Evolutionary conservation across 495 filamentous ascomycete genomes (phyloP).

Genomic region (Annulohypoxylon maeteangense): DNA sequence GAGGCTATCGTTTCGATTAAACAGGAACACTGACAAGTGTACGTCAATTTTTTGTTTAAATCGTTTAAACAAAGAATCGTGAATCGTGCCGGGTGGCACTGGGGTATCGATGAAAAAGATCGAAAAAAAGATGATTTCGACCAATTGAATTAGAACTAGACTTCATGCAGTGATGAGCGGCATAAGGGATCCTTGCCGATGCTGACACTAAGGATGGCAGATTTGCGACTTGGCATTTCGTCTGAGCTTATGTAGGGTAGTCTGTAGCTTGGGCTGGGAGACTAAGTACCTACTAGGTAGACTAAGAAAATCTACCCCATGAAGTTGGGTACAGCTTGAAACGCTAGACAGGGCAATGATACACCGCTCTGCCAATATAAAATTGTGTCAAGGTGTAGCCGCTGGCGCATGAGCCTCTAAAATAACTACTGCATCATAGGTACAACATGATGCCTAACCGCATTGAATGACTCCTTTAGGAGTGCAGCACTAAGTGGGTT

Average conservation of each 20-base stretch:
- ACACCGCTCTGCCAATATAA: conserved; percentile 36
- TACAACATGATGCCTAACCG: background rate
- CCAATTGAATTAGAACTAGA: background rate
- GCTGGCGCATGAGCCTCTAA: background rate
- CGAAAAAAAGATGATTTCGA: background rate
- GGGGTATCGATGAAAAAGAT: background rate
- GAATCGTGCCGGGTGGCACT: background rate
- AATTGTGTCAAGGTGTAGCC: conserved; percentile 31
- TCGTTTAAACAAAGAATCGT: background rate
- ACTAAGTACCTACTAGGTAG: background rate
- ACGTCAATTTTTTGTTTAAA: background rate
- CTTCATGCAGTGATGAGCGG: background rate
- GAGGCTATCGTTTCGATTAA: background rate
- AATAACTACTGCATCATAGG: background rate
- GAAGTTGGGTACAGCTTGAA: conserved; percentile 34
- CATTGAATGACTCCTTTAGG: conserved; percentile 4
- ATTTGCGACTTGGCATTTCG: background rate
- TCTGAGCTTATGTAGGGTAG: conserved; percentile 9
- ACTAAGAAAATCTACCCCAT: conserved; percentile 22
- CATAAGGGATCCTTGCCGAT: conserved; percentile 23
- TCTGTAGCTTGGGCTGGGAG: background rate
- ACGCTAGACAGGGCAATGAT: conserved; percentile 29
- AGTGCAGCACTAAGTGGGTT: background rate
- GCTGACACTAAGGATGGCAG: conserved; percentile 6
- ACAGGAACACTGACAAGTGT: background rate